Evolutionary conservation across 208 protist genomes (phyloP).

Genomic region (Trypanosoma caninum): DNA sequence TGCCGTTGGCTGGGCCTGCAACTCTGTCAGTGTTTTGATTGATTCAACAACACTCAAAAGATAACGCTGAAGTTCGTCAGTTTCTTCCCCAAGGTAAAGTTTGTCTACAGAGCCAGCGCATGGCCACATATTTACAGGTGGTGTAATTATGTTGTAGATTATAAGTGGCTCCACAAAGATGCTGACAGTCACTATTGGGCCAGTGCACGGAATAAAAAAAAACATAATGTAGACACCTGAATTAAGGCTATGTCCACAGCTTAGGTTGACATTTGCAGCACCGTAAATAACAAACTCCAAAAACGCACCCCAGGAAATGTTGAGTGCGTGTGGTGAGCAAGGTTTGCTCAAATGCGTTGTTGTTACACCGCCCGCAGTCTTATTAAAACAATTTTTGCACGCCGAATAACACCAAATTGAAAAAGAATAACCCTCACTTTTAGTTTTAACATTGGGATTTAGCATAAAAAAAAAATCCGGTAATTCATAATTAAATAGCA

Average conservation of each 20-base stretch:
- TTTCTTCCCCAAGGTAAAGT: conserved; percentile 18
- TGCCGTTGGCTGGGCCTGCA: background rate
- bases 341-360: background rate
- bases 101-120: conserved; percentile 7
- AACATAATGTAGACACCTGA: conserved; percentile 6
- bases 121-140: conserved; percentile 10
- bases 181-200: conserved; percentile 23
- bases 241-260: conserved; percentile 17
- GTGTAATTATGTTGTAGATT: conserved; percentile 28
- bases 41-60: conserved; percentile 1
- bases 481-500: background rate
- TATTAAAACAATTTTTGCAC: conserved; percentile 16
- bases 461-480: background rate
- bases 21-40: background rate
- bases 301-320: conserved; percentile 57
- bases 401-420: background rate
- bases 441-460: background rate
- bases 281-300: conserved; percentile 59
- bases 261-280: conserved; percentile 11
- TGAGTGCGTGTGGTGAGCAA: conserved; percentile 46
- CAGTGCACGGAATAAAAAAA: conserved; percentile 9
- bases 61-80: conserved; percentile 12
- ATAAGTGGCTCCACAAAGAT: conserved; percentile 26
- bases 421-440: background rate
- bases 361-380: background rate